Evolutionary conservation across 805 yeast species (phyloP), one percentile per base, ranked within the genome.

Genomic region (Wickerhamomyces sydowiorum): DNA sequence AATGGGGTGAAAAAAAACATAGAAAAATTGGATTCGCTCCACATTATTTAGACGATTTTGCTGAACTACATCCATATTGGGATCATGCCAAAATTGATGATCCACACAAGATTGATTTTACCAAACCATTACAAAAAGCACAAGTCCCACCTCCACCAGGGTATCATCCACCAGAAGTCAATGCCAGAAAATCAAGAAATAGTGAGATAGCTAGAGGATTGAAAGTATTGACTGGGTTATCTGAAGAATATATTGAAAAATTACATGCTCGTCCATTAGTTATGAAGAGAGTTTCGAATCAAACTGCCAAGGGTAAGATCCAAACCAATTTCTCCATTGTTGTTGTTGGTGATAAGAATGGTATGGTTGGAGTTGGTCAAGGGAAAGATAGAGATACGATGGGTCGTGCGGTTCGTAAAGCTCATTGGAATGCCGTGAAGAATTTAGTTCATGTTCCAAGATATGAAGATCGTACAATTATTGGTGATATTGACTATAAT

Each of bases 321-420:
- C 79, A 83, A 39, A 77, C 87, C 31, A 82, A 79, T 61, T 91
- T 86, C 64, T 84, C 89, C 0, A 64, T 93, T 48, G 91, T 89
- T 13, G 85, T 89, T 29, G 96, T 86, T 14, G 99, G 99, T 37
- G 96, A 93, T 64, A 76, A 81, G 42, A 85, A 86, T 50, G 99
- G 99, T 49, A 85, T 88, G 83, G 72, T 93, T 45, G 98, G 98
- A 29, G 70, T 90, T 38, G 99, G 98, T 38, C 95, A 89, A 63
- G 99, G 98, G 48, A 87, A 86, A 59, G 91, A 93, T 47, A 72
- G 88, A 51, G 81, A 77, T 42, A 87, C 83, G 45, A 76, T 83
- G 67, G 68, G 83, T 39, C 74, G 75, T 41, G 96, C 98, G 3
- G 74, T 82, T 27, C 67, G 76, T 32, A 86, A 87, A 60, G 96